These are phyloP conservation scores for Tephrocybe sp. DNA, from an alignment of 768 basidiomycete species.

Conservation along the genomic window DNA sequence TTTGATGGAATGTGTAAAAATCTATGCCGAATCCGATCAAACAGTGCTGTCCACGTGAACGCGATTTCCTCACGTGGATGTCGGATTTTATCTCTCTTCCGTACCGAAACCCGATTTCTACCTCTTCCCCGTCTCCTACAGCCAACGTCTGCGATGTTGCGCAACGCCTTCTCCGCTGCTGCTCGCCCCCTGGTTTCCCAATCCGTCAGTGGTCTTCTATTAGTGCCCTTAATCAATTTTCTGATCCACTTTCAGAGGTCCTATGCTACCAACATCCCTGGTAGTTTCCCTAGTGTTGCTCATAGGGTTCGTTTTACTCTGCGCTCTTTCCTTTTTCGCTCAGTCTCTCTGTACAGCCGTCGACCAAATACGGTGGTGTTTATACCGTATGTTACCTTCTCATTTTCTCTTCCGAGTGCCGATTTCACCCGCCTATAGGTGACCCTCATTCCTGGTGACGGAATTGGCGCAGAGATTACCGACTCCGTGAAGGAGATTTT, in stretches of 20 bases:
- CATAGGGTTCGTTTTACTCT: conserved; percentile 51
- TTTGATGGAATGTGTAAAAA: background rate
- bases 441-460: conserved; percentile 97
- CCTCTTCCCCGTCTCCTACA: conserved; percentile 23
- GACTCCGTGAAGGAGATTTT: conserved; percentile 99
- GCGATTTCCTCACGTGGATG: conserved; percentile 15
- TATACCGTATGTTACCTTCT: conserved; percentile 64
- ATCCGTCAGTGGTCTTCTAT: conserved; percentile 38
- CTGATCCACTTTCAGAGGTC: conserved; percentile 42
- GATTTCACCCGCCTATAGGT: conserved; percentile 50
- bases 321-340: conserved; percentile 12
- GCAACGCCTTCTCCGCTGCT: conserved; percentile 57
- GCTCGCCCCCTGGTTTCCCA: conserved; percentile 51
- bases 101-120: conserved; percentile 28
- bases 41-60: conserved; percentile 11
- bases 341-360: conserved; percentile 42
- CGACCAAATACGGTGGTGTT: conserved; percentile 90
- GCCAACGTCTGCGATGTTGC: conserved; percentile 54
- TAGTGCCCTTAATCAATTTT: background rate
- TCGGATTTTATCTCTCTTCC: conserved; percentile 12
- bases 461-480: conserved; percentile 95
- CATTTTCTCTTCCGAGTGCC: conserved; percentile 15
- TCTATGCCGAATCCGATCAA: conserved; percentile 9
- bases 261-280: conserved; percentile 69
- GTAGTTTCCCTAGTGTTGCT: conserved; percentile 74